Conservation (phyloP, 768 basidiomycete genomes). For the Rhodocollybia butyracea region DNA sequence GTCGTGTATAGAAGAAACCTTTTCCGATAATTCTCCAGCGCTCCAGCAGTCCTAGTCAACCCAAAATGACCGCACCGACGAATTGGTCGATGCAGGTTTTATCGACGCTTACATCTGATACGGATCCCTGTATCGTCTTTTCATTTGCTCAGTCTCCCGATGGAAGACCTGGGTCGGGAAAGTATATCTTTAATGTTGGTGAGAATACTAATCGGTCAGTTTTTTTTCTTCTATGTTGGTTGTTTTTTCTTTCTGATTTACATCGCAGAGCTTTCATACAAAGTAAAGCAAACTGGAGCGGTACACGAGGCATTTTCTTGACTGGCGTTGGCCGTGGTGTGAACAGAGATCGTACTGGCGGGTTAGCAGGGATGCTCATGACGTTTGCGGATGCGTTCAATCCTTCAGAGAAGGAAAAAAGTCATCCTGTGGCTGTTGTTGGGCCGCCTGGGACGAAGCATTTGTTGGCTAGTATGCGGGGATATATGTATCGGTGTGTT, state of each 20-base stretch:
- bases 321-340: conserved; percentile 40
- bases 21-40: too few species aligned
- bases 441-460: conserved; percentile 78
- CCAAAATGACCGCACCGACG: too few species aligned
- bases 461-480: conserved; percentile 65
- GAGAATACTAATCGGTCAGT: conserved; percentile 60
- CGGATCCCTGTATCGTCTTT: background rate
- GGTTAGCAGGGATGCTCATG: conserved; percentile 79
- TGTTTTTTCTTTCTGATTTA: background rate
- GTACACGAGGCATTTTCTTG: conserved; percentile 68
- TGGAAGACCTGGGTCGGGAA: conserved; percentile 20
- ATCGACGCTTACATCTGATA: background rate
- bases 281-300: conserved; percentile 61
- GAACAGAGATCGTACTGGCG: conserved; percentile 59
- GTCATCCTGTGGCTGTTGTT: conserved; percentile 48
- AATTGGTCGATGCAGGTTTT: background rate
- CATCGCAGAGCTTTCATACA: conserved; percentile 58
- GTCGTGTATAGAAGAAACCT: too few species aligned
- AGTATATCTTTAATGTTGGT: conserved; percentile 87
- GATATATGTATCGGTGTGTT: conserved; percentile 62
- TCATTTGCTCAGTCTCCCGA: background rate
- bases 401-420: too few species aligned
- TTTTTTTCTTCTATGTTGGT: background rate
- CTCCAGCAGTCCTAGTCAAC: too few species aligned
- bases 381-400: conserved; percentile 78